These are phyloP conservation scores for Serendipita sp. DNA, from an alignment of 768 basidiomycete species.

Conservation along the genomic window DNA sequence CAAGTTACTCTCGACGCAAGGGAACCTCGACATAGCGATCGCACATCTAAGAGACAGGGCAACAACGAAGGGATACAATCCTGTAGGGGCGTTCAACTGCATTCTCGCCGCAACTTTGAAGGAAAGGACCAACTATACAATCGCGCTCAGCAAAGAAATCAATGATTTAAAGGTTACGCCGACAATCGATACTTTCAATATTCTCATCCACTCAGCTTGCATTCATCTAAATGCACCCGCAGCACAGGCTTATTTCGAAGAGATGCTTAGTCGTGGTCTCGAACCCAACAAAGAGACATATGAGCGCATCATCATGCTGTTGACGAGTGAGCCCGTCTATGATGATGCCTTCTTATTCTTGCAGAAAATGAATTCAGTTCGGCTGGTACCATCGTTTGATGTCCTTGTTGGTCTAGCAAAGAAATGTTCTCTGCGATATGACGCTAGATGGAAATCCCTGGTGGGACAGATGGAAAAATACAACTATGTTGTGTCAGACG, in stretches of 20 bases:
- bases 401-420: slow-evolving; percentile 46
- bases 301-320: slow-evolving; percentile 45
- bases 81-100: slow-evolving; percentile 48
- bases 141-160: slow-evolving; percentile 58
- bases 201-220: slow-evolving; percentile 45
- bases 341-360: slow-evolving; percentile 82
- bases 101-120: slow-evolving; percentile 46
- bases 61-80: slow-evolving; percentile 29
- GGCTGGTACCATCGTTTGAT: slow-evolving; percentile 32
- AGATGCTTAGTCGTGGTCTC: slow-evolving; percentile 44
- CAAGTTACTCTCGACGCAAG: slow-evolving; percentile 27
- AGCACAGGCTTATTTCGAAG: slow-evolving; percentile 15
- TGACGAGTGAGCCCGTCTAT: slow-evolving; percentile 41
- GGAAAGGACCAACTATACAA: slow-evolving; percentile 56
- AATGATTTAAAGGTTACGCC: slow-evolving; percentile 39
- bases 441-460: slow-evolving; percentile 47
- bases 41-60: slow-evolving; percentile 51
- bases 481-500: slow-evolving; percentile 28
- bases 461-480: slow-evolving; percentile 53
- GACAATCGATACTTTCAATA: slow-evolving; percentile 49
- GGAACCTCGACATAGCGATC: slow-evolving; percentile 42
- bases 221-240: slow-evolving; percentile 32
- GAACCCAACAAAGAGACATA: slow-evolving; percentile 45
- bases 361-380: slow-evolving; percentile 66
- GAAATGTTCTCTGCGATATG: slow-evolving; percentile 38